Evolutionary conservation across 768 basidiomycete genomes (phyloP), one percentile per base, ranked within the genome.

Genomic region (Mycena galopus): DNA sequence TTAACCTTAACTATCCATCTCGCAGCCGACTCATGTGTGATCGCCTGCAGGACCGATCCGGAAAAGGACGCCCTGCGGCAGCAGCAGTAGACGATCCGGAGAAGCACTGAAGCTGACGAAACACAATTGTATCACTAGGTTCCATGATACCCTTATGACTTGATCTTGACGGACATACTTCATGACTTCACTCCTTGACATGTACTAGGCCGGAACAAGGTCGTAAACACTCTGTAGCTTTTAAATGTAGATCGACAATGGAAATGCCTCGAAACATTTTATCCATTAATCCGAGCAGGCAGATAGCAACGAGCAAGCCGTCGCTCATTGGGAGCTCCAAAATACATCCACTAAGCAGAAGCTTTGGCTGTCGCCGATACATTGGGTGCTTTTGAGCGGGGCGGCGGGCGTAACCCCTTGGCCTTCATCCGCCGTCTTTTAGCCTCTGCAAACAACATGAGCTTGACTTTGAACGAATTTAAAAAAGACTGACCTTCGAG

Each of bases 351-450:
- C 63, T 23, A 74, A 23, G 71, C 71, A 47, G 78, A 81, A 63
- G 78, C 78, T 69, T 82, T 78, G 72, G 78, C 76, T 51, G 79
- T 79, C 29, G 75, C 70, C 25, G 74, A 55, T 27, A 69, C 73
- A 47, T 81, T 73, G 59, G 76, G 69, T 53, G 75, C 76, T 68
- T 82, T 87, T 50, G 79, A 81, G 61, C 90, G 89, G 35, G 90
- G 88, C 33, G 88, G 91, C 55, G 90, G 90, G 50, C 90, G 90
- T 51, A 94, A 84, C 65, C 93, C 92, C 80, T 91, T 93, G 7
- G 90, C 90, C 78, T 92, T 95, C 88, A 93, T 90, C 70, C 89
- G 89, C 78, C 88, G 89, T 76, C 94, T 90, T 82, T 91, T 94
- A 1, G 90, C 88, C 83, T 93, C 93, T 94, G 79, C 68, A 71